Percentiles rank a stretch among this genome's conserved stretches.
Evolutionary conservation across 192 early-diverging fungal genomes (phyloP).

Genomic region (Paraglomus brasilianum): DNA sequence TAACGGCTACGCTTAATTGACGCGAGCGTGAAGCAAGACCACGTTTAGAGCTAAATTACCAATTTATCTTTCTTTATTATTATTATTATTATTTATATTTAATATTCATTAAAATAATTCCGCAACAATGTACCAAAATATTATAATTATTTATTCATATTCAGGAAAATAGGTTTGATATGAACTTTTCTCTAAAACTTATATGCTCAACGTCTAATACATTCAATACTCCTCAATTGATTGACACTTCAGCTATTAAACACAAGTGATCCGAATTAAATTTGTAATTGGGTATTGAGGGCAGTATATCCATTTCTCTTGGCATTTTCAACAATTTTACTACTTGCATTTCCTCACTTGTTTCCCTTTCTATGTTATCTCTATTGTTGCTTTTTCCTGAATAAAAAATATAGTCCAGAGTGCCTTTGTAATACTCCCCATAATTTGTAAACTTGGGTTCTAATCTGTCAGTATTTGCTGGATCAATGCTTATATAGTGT

Average conservation of each 20-base stretch:
- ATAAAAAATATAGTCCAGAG: slow-evolving; percentile 25
- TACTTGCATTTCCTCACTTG: not conserved
- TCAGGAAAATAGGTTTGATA: too few species aligned
- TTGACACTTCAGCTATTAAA: slow-evolving; percentile 16
- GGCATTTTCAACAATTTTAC: slow-evolving; percentile 23
- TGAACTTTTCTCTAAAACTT: too few species aligned
- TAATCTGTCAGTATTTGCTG: not conserved
- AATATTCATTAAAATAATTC: too few species aligned
- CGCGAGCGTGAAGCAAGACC: too few species aligned
- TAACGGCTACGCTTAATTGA: too few species aligned
- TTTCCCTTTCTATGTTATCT: not conserved
- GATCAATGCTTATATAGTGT: slow-evolving; percentile 10
- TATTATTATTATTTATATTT: too few species aligned
- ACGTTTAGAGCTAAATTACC: too few species aligned
- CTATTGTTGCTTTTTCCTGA: not conserved
- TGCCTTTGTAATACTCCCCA: slow-evolving; percentile 7
- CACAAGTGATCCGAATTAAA: slow-evolving; percentile 28
- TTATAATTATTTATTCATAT: too few species aligned
- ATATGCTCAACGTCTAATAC: too few species aligned
- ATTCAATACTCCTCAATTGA: too few species aligned
- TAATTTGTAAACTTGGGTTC: slow-evolving; percentile 23
- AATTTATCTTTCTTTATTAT: too few species aligned
- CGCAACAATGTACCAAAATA: too few species aligned
- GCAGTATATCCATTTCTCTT: not conserved
- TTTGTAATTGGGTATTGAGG: slow-evolving; percentile 24